phyloP scores from a whole-genome alignment of 2,329 filamentous ascomycete species.

The Decorospora gaudefroyi region DNA sequence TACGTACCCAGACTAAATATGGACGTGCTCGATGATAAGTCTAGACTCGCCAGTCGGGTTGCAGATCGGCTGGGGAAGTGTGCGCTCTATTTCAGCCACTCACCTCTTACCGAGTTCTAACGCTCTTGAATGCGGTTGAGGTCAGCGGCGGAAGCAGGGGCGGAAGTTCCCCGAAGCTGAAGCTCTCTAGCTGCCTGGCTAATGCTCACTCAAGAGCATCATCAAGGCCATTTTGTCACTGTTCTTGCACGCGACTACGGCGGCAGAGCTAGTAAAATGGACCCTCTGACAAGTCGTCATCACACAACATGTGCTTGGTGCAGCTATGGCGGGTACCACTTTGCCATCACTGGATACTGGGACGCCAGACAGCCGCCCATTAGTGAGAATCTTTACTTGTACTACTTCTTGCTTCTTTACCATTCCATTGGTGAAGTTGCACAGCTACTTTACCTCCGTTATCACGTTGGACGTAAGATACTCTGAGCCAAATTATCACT shows the following conservation, averaged over 20 bases:
- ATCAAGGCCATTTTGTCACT: conserved; percentile 16
- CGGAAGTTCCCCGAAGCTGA: conserved; percentile 34
- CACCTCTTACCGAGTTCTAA: conserved; percentile 29
- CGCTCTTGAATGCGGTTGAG: conserved; percentile 26
- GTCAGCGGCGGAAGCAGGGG: conserved; percentile 41
- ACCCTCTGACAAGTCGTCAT: conserved; percentile 34
- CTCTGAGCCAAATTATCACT: conserved; percentile 4
- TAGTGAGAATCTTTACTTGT: conserved; percentile 26
- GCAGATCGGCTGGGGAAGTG: conserved; percentile 32
- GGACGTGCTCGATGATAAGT: conserved; percentile 29
- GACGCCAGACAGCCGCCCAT: conserved; percentile 18
- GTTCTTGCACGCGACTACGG: conserved; percentile 42
- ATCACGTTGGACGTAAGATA: conserved; percentile 6
- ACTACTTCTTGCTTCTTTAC: conserved; percentile 19
- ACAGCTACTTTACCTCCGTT: conserved; percentile 14
- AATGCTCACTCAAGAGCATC: conserved; percentile 24
- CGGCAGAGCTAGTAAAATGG: conserved; percentile 45
- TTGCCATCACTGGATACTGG: conserved; percentile 18
- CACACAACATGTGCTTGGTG: conserved; percentile 24
- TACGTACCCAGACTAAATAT: conserved; percentile 17
- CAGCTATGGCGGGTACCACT: conserved; percentile 20
- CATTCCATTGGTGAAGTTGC: conserved; percentile 17
- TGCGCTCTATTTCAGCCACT: conserved; percentile 37
- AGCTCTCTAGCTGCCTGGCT: conserved; percentile 27
- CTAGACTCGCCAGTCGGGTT: conserved; percentile 42